Percentiles rank a stretch among this genome's conserved stretches.
Conservation (phyloP, 352 stramenopile genomes). For the Pythium biforme region DNA sequence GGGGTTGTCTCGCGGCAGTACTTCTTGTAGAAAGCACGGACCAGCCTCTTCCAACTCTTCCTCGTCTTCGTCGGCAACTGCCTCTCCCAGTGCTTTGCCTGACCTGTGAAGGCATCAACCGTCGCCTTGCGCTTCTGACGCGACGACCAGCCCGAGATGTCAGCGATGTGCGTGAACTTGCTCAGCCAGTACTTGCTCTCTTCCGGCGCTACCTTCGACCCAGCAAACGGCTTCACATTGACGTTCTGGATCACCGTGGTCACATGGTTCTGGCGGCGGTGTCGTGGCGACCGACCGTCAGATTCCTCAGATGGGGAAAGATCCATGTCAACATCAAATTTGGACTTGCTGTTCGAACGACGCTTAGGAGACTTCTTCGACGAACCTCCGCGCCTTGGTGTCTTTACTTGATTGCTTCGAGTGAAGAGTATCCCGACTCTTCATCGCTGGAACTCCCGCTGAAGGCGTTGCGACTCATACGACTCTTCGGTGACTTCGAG, state of each 20-base stretch:
- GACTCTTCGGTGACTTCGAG: no score
- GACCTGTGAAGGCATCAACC: conserved; percentile 6
- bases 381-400: neutral
- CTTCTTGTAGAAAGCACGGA: neutral
- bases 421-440: no score
- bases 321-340: conserved; percentile 4
- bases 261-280: neutral
- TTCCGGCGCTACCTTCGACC: neutral
- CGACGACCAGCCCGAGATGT: conserved; percentile 8
- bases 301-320: neutral
- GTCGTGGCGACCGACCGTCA: neutral
- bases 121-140: neutral
- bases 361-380: neutral
- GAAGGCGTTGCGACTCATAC: no score
- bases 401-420: neutral
- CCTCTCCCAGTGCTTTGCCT: conserved; percentile 11
- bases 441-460: no score
- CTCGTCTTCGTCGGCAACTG: conserved; percentile 10
- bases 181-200: neutral
- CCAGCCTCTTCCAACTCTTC: neutral
- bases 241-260: conserved; percentile 1
- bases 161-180: conserved; percentile 6
- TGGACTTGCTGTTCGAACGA: neutral
- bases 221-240: neutral
- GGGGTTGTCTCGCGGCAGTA: neutral